A percentile compares a stretch with the other conserved stretches of the same genome.
These are phyloP conservation scores for Hypericum androsaemum DNA, from an alignment of 345 rosid genomes.

Conservation along the genomic window DNA sequence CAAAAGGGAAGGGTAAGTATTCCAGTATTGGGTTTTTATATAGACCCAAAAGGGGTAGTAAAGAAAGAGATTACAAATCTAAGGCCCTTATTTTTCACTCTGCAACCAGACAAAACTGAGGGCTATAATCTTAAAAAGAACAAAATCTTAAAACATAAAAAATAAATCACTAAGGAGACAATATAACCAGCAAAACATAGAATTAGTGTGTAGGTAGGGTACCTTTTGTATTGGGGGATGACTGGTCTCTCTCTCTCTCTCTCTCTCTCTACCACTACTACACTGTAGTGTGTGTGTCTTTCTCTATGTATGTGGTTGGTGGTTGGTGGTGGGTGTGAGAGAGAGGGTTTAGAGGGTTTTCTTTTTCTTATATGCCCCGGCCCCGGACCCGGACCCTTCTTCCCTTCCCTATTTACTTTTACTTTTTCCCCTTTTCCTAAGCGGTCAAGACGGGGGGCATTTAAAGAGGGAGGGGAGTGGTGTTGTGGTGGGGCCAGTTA, in stretches of 20 bases:
- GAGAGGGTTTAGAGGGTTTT: not conserved
- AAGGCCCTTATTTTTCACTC: conserved; percentile 42
- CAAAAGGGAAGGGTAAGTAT: conserved; percentile 2
- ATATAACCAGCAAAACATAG: too few relatives aligned
- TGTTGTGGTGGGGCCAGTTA: not conserved
- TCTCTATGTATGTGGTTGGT: too few relatives aligned
- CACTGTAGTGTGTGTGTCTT: too few relatives aligned
- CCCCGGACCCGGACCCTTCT: conserved; percentile 5
- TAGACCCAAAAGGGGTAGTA: not conserved
- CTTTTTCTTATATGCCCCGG: conserved; percentile 14
- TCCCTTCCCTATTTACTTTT: not conserved
- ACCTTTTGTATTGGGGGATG: too few relatives aligned
- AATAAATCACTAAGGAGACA: not conserved
- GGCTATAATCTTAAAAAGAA: conserved; percentile 10
- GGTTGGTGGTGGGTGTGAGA: too few relatives aligned
- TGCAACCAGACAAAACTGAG: conserved; percentile 21
- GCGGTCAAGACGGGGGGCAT: conserved; percentile 25
- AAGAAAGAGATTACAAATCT: conserved; percentile 53
- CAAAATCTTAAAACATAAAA: not conserved
- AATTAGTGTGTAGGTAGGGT: too few relatives aligned
- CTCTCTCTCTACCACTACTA: too few relatives aligned
- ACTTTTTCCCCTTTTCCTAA: conserved; percentile 22
- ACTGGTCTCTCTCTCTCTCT: too few relatives aligned
- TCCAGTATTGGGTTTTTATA: conserved; percentile 5
- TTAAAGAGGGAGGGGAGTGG: conserved; percentile 7